Conservation (phyloP, 1,139 yeast genomes). For the Pneumocystis sp. region DNA sequence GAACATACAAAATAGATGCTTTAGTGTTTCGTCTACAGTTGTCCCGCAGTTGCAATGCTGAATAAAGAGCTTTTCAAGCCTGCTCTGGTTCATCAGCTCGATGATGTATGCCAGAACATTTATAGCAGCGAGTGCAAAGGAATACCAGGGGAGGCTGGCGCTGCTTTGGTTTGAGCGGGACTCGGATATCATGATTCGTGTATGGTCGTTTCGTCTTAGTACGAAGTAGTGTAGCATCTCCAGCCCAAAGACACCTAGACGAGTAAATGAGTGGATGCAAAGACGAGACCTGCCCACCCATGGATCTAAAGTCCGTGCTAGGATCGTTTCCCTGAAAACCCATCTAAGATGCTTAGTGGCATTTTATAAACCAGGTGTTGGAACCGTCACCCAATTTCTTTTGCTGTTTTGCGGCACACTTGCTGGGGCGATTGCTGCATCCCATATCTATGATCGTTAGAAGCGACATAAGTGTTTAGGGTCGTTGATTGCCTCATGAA, state of each 20-base stretch:
- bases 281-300: background rate
- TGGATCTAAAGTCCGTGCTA: background rate
- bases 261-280: background rate
- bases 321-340: slow-evolving; percentile 1
- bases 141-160: background rate
- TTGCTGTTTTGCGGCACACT: background rate
- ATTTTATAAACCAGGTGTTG: background rate
- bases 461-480: background rate
- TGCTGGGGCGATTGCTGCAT: background rate
- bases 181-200: background rate
- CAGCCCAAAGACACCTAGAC: background rate
- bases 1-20: background rate
- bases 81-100: background rate
- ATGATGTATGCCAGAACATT: background rate
- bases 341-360: background rate
- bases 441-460: background rate
- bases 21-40: background rate
- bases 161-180: background rate
- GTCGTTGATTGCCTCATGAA: background rate
- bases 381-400: background rate
- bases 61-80: background rate
- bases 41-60: background rate
- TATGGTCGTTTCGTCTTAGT: background rate
- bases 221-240: background rate
- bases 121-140: slow-evolving; percentile 1